Evolutionary conservation across 140 eudicot genomes (phyloP), one percentile per base, ranked within the genome.

Genomic region (Cichorium intybus): DNA sequence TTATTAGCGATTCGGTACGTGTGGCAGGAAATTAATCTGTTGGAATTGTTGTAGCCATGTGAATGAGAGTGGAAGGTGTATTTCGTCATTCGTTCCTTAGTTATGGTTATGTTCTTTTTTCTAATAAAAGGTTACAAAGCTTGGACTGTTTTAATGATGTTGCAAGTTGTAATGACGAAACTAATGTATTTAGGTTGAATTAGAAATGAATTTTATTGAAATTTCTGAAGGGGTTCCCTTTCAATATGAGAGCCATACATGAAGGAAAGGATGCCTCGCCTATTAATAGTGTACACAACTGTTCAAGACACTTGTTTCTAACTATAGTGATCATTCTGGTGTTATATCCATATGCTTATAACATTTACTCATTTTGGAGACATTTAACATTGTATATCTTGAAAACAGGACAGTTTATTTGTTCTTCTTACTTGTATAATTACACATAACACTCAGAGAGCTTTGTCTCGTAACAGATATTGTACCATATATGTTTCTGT

Each of bases 111-210:
- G 14, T 9, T 29, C n/a, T 57, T 33, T 31, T 9, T 57, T 17
- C 7, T 23, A 21, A 21, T 47, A 3, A 31, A 3, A 17, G 52
- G 45, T 71, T 14, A 9, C 16, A 16, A 24, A 11, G 3, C 18
- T 73, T 31, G 53, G 31, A 45, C 31, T 7, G 16, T 53, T 64
- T 73, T 37, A 33, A 53, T 23, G 59, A 56, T 53, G 59, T 41
- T 72, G 65, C 10, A 21, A 62, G 70, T 26, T 71, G 64, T 34
- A 24, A 37, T n/a, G 56, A 51, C 27, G 33, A 69, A 28, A 58
- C 9, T 24, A 26, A 54, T 62, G 54, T 31, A 20, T 59, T 60
- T 43, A 56, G 62, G 64, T 53, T 63, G 77, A 45, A 72, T 53
- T 72, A 43, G 58, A 28, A 21, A 51, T 18, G 27, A 56, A 68